Conservation (phyloP, 129 eudicot species). For the Ambrosia trifida region DNA sequence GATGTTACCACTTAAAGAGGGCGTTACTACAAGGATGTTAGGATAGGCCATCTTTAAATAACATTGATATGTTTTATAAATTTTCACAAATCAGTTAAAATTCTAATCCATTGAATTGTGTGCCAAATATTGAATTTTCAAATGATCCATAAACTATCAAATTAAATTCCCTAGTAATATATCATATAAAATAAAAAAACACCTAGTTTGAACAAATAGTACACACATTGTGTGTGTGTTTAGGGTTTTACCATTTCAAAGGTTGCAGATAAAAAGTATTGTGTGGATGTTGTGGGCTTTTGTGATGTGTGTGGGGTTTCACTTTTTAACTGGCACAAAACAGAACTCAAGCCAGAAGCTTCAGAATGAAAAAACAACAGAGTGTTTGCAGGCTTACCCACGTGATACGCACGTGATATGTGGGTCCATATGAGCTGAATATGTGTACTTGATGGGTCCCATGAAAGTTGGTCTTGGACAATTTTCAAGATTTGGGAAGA, state of each 20-base stretch:
- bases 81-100: neutral
- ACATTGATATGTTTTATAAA: no score
- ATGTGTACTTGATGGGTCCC: slow-evolving; percentile 49
- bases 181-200: slow-evolving; percentile 9
- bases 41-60: no score
- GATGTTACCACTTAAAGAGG: no score
- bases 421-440: slow-evolving; percentile 31
- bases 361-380: slow-evolving; percentile 36
- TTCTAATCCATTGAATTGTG: neutral
- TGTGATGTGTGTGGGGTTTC: slow-evolving; percentile 43
- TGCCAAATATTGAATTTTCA: no score
- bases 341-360: slow-evolving; percentile 48
- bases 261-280: slow-evolving; percentile 47
- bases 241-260: slow-evolving; percentile 45
- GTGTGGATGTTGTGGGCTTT: slow-evolving; percentile 47
- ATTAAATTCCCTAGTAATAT: neutral
- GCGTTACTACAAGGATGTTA: no score
- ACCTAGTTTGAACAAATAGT: slow-evolving; percentile 26
- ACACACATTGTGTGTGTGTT: slow-evolving; percentile 33
- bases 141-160: neutral
- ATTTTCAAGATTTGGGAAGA: slow-evolving; percentile 42
- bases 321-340: slow-evolving; percentile 44
- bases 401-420: slow-evolving; percentile 48
- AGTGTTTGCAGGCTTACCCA: slow-evolving; percentile 42
- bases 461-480: slow-evolving; percentile 36